Evolutionary conservation across 1,284 basidiomycete species (phyloP), one percentile per base, ranked within the genome.

Genomic region (Fomes fomentarius): DNA sequence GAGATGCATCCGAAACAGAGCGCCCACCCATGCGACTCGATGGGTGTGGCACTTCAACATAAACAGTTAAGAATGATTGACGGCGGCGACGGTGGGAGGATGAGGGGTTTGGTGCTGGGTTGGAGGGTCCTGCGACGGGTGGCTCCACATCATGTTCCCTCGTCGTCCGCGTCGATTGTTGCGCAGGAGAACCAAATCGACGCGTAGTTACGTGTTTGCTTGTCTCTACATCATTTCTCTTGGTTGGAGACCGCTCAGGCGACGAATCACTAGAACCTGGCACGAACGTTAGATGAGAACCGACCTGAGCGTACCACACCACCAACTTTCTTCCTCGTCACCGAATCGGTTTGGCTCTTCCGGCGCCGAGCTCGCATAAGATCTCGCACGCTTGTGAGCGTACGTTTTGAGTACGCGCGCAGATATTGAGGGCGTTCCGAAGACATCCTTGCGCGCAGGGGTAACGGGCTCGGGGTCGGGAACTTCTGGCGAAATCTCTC

Each of bases 381-480:
- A 54, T 3, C 52, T 44, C 15, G 42, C 49, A 38, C 54, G 59
- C 30, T 56, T 58, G 30, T 56, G 49, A 10, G 56, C 51, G 12
- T 61, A 61, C 5, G 59, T 58, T 45, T 49, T 61, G 41, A 33
- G 45, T 2, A 56, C 49, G 12, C 51, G 56, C 11, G 51, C 41
- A 5, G 53, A 58, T 12, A 47, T 41, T 8, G 28, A 26, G 1
- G 44, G 54, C 7, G 53, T 54, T 14, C 41, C 51, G 22, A 58
- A 61, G 4, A 57, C 33, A 33, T 48, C 50, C 8, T 15, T 26
- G 4, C 56, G 51, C 26, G 30, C 17, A 1, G 52, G 48, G 3
- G 56, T 54, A 3, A 35, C 30, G 19, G 46, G 49, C 17, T 50
- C 55, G 10, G 59, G 51, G 24, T 53, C 56, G 1, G 56, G 59